phyloP scores from a whole-genome alignment of 176 grass and related monocot genomes.

The Themeda triandra region DNA sequence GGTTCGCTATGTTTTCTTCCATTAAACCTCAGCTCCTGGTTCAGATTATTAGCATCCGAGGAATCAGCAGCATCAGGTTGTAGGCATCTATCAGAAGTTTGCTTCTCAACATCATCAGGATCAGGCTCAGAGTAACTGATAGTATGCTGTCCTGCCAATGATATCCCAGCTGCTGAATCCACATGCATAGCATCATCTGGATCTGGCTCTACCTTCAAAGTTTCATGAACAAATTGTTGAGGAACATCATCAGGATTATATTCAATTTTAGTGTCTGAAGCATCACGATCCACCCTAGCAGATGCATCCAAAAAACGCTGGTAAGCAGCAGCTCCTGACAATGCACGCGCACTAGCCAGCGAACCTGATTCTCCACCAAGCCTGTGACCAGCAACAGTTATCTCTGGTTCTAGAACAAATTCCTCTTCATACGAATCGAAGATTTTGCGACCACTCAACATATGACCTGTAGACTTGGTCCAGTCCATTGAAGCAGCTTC shows the following conservation, averaged over 20 bases:
- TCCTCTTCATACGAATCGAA: conserved; percentile 66
- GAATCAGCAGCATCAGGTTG: conserved; percentile 52
- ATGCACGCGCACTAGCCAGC: conserved; percentile 46
- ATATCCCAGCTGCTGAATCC: background rate
- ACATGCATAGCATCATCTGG: conserved; percentile 47
- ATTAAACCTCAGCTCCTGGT: background rate
- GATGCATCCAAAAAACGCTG: conserved; percentile 48
- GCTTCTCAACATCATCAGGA: conserved; percentile 24
- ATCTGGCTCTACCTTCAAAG: conserved; percentile 9
- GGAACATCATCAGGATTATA: conserved; percentile 22
- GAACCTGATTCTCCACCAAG: conserved; percentile 62
- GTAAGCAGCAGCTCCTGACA: conserved; percentile 76
- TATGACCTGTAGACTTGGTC: conserved; percentile 87
- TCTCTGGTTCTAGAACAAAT: conserved; percentile 40
- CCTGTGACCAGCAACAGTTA: conserved; percentile 38
- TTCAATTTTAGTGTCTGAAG: conserved; percentile 15
- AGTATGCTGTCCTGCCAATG: conserved; percentile 4
- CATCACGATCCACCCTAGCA: background rate
- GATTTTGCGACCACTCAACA: conserved; percentile 59
- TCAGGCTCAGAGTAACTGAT: conserved; percentile 36
- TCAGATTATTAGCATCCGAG: conserved; percentile 31
- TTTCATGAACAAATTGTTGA: conserved; percentile 20
- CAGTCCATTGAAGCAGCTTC: conserved; percentile 81
- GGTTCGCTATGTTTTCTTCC: conserved; percentile 21
- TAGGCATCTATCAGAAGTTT: conserved; percentile 7